Percentiles rank a stretch among this genome's conserved stretches.
phyloP scores from a whole-genome alignment of 1,284 basidiomycete genomes.

The Bondarzewia mesenterica region DNA sequence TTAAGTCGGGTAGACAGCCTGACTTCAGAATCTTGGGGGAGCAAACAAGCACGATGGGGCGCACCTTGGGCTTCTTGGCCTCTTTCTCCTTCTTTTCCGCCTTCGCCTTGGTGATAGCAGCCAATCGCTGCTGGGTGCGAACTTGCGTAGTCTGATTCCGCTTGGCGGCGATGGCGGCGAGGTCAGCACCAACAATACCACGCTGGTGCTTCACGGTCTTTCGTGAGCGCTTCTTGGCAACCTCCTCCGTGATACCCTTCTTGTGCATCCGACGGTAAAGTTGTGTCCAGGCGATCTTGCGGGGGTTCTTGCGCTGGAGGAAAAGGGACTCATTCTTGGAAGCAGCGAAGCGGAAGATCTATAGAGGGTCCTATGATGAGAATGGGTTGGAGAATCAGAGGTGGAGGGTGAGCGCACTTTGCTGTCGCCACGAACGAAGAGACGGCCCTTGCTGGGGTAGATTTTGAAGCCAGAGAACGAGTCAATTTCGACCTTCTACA shows the following conservation, averaged over 20 bases:
- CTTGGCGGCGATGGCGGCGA: conserved; percentile 85
- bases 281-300: conserved; percentile 98
- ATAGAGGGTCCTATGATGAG: conserved; percentile 7
- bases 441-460: conserved; percentile 93
- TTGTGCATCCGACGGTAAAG: conserved; percentile 99
- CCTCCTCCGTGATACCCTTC: conserved; percentile 99
- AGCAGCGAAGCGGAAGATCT: conserved; percentile 89
- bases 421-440: conserved; percentile 94
- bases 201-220: conserved; percentile 98
- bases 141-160: conserved; percentile 88
- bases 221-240: conserved; percentile 97
- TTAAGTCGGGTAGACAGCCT: conserved; percentile 2
- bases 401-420: conserved; percentile 53
- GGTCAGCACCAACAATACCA: conserved; percentile 95
- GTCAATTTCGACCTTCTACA: conserved; percentile 95
- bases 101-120: conserved; percentile 90
- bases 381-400: background rate
- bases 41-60: conserved; percentile 17
- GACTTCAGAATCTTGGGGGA: conserved; percentile 1
- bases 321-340: conserved; percentile 96
- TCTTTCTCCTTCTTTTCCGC: conserved; percentile 95
- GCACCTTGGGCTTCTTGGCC: conserved; percentile 77
- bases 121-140: conserved; percentile 73
- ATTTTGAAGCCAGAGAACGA: conserved; percentile 93
- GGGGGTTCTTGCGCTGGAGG: conserved; percentile 99